Base-by-base conservation (phyloP, 2,329 filamentous ascomycete species). In the Aspergillus hiratsukae region DNA sequence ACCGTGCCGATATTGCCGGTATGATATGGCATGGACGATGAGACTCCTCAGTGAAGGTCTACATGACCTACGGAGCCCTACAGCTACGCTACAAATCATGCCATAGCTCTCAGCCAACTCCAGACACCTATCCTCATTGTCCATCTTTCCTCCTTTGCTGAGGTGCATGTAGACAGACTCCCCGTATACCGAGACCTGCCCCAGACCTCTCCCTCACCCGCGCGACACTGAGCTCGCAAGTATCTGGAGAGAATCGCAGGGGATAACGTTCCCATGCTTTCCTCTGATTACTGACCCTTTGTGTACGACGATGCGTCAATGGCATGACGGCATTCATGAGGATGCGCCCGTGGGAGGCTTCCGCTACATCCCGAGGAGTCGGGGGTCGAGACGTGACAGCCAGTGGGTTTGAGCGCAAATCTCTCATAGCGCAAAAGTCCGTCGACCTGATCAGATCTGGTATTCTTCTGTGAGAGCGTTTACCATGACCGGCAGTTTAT, bases 221-320 rank as follows among this genome's bases (percentile, higher is more conserved):
- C n/a, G 28, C 9, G 28, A 28, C 7, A 7, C 28, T 9, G n/a
- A n/a, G n/a, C 28, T 10, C 9, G 10, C 11, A 3, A 31, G 29
- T 31, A 31, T 14, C 29, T 11, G 81, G 81, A 63, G 71, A 1
- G 80, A 79, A 0, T 71, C 84, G 3, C 69, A 72, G 11, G 80
- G 83, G 60, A 80, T 80, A 3, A 84, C 81, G 0, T 83, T 84
- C 60, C 81, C 0, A 75, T 81, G 2, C 73, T 83, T 9, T 80
- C 76, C 10, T 81, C 78, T 0, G 78, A 80, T 58, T 78, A 81
- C 61, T 75, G 73, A 4, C 74, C 77, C 2, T 71, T 67, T 48
- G 65, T 64, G 51, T 70, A 63, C 29, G 60, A 57, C 37, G 6
- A 43, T 19, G n/a, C 1, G 8, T 21, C 40, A 43, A 21, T n/a